Conservation (phyloP, 2,329 filamentous ascomycete species). For the Pseudocercospora macadamiae region DNA sequence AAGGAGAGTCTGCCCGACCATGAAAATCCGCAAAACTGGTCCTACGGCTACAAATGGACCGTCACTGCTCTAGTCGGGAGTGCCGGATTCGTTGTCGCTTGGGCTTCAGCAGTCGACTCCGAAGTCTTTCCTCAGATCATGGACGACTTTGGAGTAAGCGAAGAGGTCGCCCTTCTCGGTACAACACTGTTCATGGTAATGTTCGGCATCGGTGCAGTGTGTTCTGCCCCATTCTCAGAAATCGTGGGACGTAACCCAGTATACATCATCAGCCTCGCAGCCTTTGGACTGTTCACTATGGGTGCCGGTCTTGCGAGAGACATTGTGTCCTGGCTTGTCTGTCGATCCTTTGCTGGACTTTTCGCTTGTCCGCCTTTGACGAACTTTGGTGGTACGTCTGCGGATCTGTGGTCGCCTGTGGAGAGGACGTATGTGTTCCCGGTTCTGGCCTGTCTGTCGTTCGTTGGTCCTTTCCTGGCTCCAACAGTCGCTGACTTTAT, state of each 20-base stretch:
- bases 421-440: slow-evolving; percentile 29
- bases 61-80: slow-evolving; percentile 9
- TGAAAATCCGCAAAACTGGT: slow-evolving; percentile 12
- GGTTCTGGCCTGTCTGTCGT: slow-evolving; percentile 22
- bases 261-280: slow-evolving; percentile 24
- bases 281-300: slow-evolving; percentile 25
- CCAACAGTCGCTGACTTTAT: slow-evolving; percentile 50
- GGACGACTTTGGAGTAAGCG: slow-evolving; percentile 14
- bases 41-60: slow-evolving; percentile 10
- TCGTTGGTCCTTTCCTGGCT: slow-evolving; percentile 42
- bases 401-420: slow-evolving; percentile 30
- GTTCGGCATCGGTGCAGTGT: not conserved
- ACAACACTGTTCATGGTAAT: slow-evolving; percentile 3
- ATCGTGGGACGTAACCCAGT: slow-evolving; percentile 20
- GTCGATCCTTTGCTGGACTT: slow-evolving; percentile 31
- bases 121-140: slow-evolving; percentile 10
- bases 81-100: slow-evolving; percentile 12
- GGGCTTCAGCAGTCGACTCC: slow-evolving; percentile 19
- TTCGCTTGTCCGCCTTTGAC: slow-evolving; percentile 29
- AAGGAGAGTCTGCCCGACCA: not conserved
- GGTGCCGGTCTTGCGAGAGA: slow-evolving; percentile 27
- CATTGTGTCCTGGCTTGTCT: slow-evolving; percentile 27
- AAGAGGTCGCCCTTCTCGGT: slow-evolving; percentile 11
- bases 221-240: not conserved
- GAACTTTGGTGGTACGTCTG: slow-evolving; percentile 29